Base-by-base conservation (phyloP, 345 rosid species). In the Populus euphratica region DNA sequence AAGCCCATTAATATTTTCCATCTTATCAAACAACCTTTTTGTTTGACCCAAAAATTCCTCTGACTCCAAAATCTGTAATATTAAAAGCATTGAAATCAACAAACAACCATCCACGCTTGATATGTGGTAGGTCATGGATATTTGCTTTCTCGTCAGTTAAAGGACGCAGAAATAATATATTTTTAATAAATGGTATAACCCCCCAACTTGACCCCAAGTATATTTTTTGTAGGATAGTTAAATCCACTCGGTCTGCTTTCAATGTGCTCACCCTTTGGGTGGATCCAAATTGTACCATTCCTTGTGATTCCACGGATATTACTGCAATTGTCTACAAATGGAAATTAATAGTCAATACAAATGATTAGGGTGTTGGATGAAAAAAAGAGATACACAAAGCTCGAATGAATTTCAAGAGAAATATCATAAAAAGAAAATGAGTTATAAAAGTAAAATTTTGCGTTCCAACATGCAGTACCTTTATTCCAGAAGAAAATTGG, bases 261-360 rank as follows among this genome's bases (percentile, higher is more conserved):
- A 16, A 4, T 20, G 13, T 47, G 80, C 93, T 78, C 80, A 95
- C 99, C 98, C 91, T 91, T 63, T 76, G 79, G 74, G 81, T 82
- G 68, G 99, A 91, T 84, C 99, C 99, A 75, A 92, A 87, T 84
- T 89, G 96, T 70, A 92, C 49, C 67, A 95, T 94, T 66, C 97
- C 97, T 43, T 73, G 80, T 12, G 90, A 81, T 84, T 86, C 88
- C 69, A 89, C 79, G 4, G 97, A 86, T 75, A 93, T 85, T 59
- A 91, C 83, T 63, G 91, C 90, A 68, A 93, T 79, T n/a, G 97
- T 92, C 99, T 95, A 92, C 81, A 77, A 74, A 84, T 61, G 61
- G 38, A 8, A 74, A 49, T 76, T 78, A 41, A 77, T 17, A 70
- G 52, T 79, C 54, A 74, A 38, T 68, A 73, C 56, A 41, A 31